Conservation (phyloP, 148 eudicot species). For the Chenopodium quinoa region DNA sequence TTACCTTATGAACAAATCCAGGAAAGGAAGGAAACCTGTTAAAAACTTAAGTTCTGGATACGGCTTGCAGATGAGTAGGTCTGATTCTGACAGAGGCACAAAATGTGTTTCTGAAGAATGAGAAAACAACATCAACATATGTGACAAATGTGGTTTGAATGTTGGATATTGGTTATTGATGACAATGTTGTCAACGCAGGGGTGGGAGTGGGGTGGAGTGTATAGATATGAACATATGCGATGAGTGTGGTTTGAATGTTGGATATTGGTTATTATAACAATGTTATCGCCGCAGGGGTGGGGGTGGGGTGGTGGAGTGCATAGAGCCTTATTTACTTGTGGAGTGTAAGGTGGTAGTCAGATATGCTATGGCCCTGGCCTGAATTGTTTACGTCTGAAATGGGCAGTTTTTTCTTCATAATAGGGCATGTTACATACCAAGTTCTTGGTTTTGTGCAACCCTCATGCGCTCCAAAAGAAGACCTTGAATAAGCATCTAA, state of each 20-base stretch:
- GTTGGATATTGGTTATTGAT: too few relatives aligned
- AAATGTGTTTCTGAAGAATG: constrained; percentile 3
- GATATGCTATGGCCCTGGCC: too few relatives aligned
- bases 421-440: too few relatives aligned
- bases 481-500: too few relatives aligned
- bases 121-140: neutral
- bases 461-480: too few relatives aligned
- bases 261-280: neutral
- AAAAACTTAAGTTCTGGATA: constrained; percentile 3
- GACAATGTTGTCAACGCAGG: too few relatives aligned
- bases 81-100: constrained; percentile 3
- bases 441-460: too few relatives aligned
- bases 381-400: too few relatives aligned
- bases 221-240: too few relatives aligned
- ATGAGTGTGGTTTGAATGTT: neutral
- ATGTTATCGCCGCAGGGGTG: neutral
- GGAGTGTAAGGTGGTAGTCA: too few relatives aligned
- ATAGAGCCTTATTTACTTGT: neutral
- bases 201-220: too few relatives aligned
- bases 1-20: constrained; percentile 60
- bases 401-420: too few relatives aligned
- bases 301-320: neutral
- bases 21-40: constrained; percentile 31
- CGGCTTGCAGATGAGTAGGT: constrained; percentile 16
- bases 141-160: neutral